Conservation (phyloP, 345 rosid species). For the Combretum micranthum region DNA sequence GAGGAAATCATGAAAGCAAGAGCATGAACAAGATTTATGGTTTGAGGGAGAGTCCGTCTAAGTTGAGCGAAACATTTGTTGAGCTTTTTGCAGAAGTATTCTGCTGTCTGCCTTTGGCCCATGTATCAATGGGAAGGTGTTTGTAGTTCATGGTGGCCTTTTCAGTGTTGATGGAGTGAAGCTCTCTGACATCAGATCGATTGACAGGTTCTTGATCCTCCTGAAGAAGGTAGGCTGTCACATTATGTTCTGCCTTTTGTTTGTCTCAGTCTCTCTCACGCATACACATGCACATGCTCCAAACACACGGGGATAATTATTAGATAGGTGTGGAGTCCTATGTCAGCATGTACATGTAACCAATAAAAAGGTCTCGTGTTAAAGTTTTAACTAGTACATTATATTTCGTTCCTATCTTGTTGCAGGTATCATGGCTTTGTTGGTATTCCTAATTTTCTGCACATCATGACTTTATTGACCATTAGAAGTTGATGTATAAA, state of each 20-base stretch:
- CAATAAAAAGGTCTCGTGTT: too few species aligned
- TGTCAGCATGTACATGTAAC: too few species aligned
- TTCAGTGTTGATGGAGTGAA: constrained; percentile 95
- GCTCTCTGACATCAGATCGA: constrained; percentile 77
- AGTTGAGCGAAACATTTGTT: constrained; percentile 84
- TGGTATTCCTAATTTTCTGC: too few species aligned
- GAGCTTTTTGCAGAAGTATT: constrained; percentile 96
- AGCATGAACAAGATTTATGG: constrained; percentile 99
- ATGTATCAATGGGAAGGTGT: constrained; percentile 76
- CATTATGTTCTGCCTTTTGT: not conserved
- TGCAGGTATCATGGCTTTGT: too few species aligned
- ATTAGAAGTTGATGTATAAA: too few species aligned
- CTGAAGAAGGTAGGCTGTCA: constrained; percentile 79
- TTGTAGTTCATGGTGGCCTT: constrained; percentile 96
- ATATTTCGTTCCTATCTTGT: too few species aligned
- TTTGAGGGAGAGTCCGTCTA: constrained; percentile 99
- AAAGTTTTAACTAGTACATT: too few species aligned
- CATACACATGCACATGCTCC: not conserved
- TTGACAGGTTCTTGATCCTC: constrained; percentile 94
- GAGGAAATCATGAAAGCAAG: constrained; percentile 99
- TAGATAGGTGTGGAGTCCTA: too few species aligned
- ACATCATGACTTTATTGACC: too few species aligned
- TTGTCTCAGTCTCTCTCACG: not conserved
- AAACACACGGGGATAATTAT: too few species aligned
- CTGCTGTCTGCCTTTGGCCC: constrained; percentile 93